A percentile compares a stretch with the other conserved stretches of the same genome.
Conservation (phyloP, 2,329 filamentous ascomycete species). For the Cyclaneusma minus region DNA sequence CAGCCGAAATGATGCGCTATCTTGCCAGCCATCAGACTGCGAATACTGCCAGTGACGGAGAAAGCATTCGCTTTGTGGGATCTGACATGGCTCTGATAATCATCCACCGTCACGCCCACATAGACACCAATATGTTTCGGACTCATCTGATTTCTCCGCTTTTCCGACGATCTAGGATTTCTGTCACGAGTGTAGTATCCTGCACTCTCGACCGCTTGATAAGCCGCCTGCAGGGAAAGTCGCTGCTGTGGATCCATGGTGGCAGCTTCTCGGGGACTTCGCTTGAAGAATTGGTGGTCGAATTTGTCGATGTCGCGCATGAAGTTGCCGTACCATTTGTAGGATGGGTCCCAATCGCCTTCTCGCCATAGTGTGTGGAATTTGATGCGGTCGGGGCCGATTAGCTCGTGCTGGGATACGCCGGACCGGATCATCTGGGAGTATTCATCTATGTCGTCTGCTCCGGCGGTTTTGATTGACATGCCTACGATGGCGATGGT, state of each 20-base stretch:
- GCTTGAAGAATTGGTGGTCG: slow-evolving; percentile 7
- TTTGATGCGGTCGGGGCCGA: slow-evolving; percentile 11
- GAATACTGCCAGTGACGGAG: slow-evolving; percentile 28
- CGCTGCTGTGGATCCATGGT: slow-evolving; percentile 14
- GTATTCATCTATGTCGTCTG: slow-evolving; percentile 16
- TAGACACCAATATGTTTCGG: no score
- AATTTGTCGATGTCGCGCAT: slow-evolving; percentile 3
- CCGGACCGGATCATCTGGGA: slow-evolving; percentile 13
- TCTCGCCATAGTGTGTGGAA: slow-evolving; percentile 15
- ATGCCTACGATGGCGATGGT: slow-evolving; percentile 20
- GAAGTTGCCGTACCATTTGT: slow-evolving; percentile 6
- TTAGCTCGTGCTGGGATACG: slow-evolving; percentile 13
- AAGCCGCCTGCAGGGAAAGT: no score
- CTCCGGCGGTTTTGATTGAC: slow-evolving; percentile 18
- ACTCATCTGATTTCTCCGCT: no score
- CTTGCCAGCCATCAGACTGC: slow-evolving; percentile 33
- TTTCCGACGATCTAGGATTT: no score
- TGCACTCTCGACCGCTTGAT: no score
- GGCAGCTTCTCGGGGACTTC: slow-evolving; percentile 1
- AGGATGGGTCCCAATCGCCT: slow-evolving; percentile 1
- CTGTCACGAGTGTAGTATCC: no score
- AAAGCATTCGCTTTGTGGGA: no score
- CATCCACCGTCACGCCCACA: no score
- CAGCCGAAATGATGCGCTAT: slow-evolving; percentile 71
- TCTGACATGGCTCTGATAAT: slow-evolving; percentile 4